Conservation (phyloP, 2,329 filamentous ascomycete species). For the Sporothrix globosa region DNA sequence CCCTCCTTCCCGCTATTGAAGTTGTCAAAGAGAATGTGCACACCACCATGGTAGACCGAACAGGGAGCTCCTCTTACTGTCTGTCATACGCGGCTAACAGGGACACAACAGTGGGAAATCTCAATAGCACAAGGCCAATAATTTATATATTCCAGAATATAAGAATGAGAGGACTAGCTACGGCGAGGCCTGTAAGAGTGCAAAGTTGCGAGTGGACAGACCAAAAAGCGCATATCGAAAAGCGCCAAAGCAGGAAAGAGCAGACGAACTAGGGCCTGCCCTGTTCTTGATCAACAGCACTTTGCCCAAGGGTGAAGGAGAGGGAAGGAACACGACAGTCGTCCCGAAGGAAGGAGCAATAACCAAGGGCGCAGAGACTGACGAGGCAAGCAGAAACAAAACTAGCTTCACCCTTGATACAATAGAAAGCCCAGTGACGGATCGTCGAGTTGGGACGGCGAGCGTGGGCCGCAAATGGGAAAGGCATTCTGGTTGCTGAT, state of each 20-base stretch:
- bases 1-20: slow-evolving; percentile 7
- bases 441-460: slow-evolving; percentile 10
- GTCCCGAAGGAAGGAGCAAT: slow-evolving; percentile 6
- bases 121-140: background rate
- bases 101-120: slow-evolving; percentile 9
- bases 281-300: background rate
- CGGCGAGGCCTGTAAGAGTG: background rate
- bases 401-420: slow-evolving; percentile 10
- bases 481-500: background rate
- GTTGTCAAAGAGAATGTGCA: background rate
- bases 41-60: slow-evolving; percentile 13
- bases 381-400: slow-evolving; percentile 10
- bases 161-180: background rate
- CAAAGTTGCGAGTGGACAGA: slow-evolving; percentile 5
- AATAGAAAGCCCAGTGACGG: background rate
- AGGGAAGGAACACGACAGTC: slow-evolving; percentile 5
- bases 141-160: background rate
- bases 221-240: background rate
- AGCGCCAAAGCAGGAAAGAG: background rate
- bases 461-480: slow-evolving; percentile 1
- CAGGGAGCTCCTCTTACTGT: slow-evolving; percentile 3
- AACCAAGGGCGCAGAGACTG: background rate
- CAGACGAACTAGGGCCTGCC: background rate
- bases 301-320: background rate
- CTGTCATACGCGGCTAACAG: slow-evolving; percentile 21